These are phyloP conservation scores for Furcasterigmium sp. DNA, from an alignment of 2,329 filamentous ascomycete genomes.

Conservation along the genomic window DNA sequence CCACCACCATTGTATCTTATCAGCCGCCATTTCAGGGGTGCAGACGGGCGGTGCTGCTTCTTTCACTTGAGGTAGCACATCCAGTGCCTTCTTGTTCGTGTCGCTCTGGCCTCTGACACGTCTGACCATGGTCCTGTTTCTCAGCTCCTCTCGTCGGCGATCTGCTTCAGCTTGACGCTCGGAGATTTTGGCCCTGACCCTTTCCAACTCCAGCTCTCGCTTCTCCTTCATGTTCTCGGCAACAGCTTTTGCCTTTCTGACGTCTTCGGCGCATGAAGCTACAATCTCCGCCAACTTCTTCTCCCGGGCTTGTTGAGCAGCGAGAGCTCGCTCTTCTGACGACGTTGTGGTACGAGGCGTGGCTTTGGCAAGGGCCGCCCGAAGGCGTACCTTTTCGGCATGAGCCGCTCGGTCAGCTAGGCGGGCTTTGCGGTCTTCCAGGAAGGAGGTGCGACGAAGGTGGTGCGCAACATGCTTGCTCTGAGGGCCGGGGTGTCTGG, in stretches of 20 bases:
- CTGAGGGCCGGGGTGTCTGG: constrained; percentile 51
- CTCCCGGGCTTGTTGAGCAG: constrained; percentile 72
- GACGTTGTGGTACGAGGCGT: constrained; percentile 57
- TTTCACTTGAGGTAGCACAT: constrained; percentile 39
- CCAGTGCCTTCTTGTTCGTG: background rate
- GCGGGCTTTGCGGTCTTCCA: constrained; percentile 74
- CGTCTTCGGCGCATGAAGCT: constrained; percentile 75
- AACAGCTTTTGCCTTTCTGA: constrained; percentile 76
- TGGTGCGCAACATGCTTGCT: constrained; percentile 76
- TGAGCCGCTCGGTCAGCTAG: constrained; percentile 76
- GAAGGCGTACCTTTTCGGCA: constrained; percentile 74
- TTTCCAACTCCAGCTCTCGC: constrained; percentile 66
- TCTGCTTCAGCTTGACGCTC: constrained; percentile 76
- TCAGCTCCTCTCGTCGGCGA: constrained; percentile 60
- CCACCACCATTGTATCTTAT: constrained; percentile 67
- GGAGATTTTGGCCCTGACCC: constrained; percentile 69
- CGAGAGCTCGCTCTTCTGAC: constrained; percentile 71
- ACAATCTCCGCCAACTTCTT: constrained; percentile 79
- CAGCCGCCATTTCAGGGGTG: constrained; percentile 56
- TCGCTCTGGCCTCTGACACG: constrained; percentile 50
- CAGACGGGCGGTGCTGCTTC: constrained; percentile 41
- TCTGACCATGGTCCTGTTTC: constrained; percentile 47
- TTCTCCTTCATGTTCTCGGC: constrained; percentile 78
- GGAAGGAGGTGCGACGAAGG: constrained; percentile 71
- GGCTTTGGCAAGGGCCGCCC: constrained; percentile 70